Percentiles rank a stretch among this genome's conserved stretches.
phyloP scores from a whole-genome alignment of 2,329 filamentous ascomycete genomes.

The Plenodomus tracheiphilus region DNA sequence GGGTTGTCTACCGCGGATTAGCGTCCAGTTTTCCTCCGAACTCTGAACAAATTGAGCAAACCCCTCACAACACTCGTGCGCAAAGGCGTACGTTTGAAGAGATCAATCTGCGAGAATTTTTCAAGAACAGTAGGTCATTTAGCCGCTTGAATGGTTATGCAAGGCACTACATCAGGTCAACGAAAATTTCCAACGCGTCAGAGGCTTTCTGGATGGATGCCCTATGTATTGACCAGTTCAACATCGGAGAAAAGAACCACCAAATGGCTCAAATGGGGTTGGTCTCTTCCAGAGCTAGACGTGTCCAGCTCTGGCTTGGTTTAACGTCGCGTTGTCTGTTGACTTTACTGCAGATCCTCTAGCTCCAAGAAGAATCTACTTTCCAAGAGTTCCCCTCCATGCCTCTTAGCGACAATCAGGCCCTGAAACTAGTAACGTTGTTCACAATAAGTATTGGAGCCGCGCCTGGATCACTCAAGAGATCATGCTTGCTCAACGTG shows the following conservation, averaged over 20 bases:
- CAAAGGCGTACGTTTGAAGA: too few species aligned
- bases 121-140: too few species aligned
- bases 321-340: neutral
- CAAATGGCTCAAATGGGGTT: constrained; percentile 8
- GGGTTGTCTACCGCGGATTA: too few species aligned
- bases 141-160: neutral
- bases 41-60: too few species aligned
- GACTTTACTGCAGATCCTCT: neutral
- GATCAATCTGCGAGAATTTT: too few species aligned
- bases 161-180: neutral
- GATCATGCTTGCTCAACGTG: neutral
- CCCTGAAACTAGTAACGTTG: neutral
- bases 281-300: constrained; percentile 1
- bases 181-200: neutral
- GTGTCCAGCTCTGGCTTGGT: constrained; percentile 1
- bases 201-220: constrained; percentile 12
- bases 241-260: constrained; percentile 4
- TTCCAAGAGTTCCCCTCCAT: neutral
- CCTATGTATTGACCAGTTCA: constrained; percentile 9
- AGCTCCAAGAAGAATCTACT: neutral
- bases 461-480: constrained; percentile 10
- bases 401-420: neutral
- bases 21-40: too few species aligned
- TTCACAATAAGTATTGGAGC: constrained; percentile 1
- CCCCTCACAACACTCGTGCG: too few species aligned